Conservation (phyloP, 129 eudicot species). For the Chrysanthemum makinoi region DNA sequence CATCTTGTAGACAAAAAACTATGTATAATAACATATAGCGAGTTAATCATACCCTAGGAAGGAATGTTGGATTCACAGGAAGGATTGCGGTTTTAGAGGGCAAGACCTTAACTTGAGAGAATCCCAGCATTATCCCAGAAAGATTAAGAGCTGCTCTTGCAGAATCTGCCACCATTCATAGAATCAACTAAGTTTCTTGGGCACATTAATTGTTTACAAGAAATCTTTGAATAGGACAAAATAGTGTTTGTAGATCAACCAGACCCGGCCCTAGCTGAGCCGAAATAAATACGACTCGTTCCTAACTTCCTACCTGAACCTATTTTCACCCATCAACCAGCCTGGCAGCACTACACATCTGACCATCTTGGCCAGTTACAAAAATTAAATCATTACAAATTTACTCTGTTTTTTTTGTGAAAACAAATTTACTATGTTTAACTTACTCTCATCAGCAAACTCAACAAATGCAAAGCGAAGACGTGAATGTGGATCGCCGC, state of each 20-base stretch:
- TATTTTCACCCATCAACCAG: too few species aligned
- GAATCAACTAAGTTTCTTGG: constrained; percentile 10
- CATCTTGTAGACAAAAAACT: constrained; percentile 16
- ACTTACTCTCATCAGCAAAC: constrained; percentile 91
- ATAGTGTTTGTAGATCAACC: too few species aligned
- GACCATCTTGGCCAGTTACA: too few species aligned
- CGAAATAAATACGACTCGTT: too few species aligned
- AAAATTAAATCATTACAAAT: too few species aligned
- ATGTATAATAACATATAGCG: background rate
- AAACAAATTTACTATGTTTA: constrained; percentile 28
- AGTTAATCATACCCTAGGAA: constrained; percentile 68
- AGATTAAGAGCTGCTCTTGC: constrained; percentile 85
- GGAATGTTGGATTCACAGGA: constrained; percentile 98
- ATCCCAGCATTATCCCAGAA: constrained; percentile 75
- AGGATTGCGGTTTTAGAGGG: constrained; percentile 99
- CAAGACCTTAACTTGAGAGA: constrained; percentile 74
- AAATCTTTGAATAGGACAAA: too few species aligned
- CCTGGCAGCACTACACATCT: too few species aligned
- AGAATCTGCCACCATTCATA: constrained; percentile 52
- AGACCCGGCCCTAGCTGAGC: too few species aligned
- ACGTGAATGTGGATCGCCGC: constrained; percentile 97
- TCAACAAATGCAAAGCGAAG: constrained; percentile 99
- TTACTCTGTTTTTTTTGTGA: too few species aligned
- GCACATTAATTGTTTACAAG: too few species aligned
- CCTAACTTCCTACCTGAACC: too few species aligned